Percentiles rank a stretch among this genome's conserved stretches.
Conservation (phyloP, 805 yeast genomes). For the Myxozyma vanderwaltii region DNA sequence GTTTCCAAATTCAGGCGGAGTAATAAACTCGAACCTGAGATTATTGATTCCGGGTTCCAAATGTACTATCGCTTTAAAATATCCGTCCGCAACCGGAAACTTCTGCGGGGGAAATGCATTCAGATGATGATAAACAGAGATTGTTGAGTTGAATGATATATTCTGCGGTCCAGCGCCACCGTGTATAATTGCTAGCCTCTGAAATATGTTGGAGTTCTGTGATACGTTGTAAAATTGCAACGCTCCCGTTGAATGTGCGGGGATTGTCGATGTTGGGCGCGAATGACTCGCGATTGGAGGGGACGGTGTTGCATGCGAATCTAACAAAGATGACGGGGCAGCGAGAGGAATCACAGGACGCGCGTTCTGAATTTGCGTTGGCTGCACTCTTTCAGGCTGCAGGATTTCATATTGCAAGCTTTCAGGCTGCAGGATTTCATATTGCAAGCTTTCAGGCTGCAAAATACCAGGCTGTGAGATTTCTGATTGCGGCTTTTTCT, state of each 20-base stretch:
- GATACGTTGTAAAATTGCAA: constrained; percentile 25
- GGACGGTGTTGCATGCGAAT: background rate
- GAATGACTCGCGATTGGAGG: background rate
- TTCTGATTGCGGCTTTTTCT: background rate
- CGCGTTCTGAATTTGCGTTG: background rate
- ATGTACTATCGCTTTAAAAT: constrained; percentile 75
- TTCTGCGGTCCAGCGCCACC: constrained; percentile 42
- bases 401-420: no score
- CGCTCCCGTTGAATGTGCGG: constrained; percentile 1
- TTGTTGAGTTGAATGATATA: constrained; percentile 43
- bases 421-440: no score
- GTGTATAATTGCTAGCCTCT: constrained; percentile 43
- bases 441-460: no score
- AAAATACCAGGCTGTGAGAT: no score
- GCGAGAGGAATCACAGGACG: no score
- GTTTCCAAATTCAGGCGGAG: background rate
- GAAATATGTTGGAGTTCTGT: constrained; percentile 14
- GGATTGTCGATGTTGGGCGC: background rate
- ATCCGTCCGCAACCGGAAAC: constrained; percentile 67
- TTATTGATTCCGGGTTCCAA: constrained; percentile 69
- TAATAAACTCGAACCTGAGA: constrained; percentile 50
- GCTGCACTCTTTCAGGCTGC: background rate
- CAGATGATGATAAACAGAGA: constrained; percentile 49
- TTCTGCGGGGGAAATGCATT: constrained; percentile 64
- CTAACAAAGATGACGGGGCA: no score